Base-by-base conservation (phyloP, 2,329 filamentous ascomycete species). In the Penicillium rolfsii region DNA sequence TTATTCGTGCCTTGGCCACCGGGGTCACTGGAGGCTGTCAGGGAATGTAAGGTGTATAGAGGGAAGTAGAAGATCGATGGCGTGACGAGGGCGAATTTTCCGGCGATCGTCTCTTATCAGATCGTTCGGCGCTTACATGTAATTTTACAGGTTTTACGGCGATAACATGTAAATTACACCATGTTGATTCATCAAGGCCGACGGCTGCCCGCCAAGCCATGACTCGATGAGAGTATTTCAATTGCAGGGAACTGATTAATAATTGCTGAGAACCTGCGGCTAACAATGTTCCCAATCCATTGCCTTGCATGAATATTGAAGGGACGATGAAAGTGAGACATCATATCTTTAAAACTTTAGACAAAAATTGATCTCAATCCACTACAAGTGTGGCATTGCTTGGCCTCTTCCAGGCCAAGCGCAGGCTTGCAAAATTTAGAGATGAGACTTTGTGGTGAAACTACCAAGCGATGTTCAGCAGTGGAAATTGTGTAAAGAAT, bases 91-190 rank as follows among this genome's bases (percentile, higher is more conserved):
- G 65, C 62, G 63, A 66, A 65, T 58, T 67, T 66, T 62, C 57
- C 61, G 64, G 61, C 63, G 65, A 63, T 62, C 62, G 48, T 57
- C 60, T 50, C 69, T 74, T 73, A 74, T 74, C 72, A 71, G 72
- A 74, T 74, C 69, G 62, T 62, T 46, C n/a, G 35, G 33, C 50
- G 19, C 36, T 48, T 48, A 33, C 35, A 8, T 5, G 52, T 55
- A 53, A 35, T 40, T 41, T 55, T 55, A 45, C 52, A 36, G 3
- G 3, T 6, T 9, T 22, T 52, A 16, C 19, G 33, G 36, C 38
- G 26, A 30, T 9, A 28, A 16, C 6, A 6, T 8, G 30, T 50
- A 57, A 46, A 41, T 41, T 19, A 30, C 9, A 14, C 19, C 56
- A 38, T 55, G 55, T 58, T 63, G 7, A 1, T 12, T 4, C 9